Evolutionary conservation across 2,329 filamentous ascomycete genomes (phyloP), one percentile per base, ranked within the genome.

Genomic region (Aureobasidium sp.): DNA sequence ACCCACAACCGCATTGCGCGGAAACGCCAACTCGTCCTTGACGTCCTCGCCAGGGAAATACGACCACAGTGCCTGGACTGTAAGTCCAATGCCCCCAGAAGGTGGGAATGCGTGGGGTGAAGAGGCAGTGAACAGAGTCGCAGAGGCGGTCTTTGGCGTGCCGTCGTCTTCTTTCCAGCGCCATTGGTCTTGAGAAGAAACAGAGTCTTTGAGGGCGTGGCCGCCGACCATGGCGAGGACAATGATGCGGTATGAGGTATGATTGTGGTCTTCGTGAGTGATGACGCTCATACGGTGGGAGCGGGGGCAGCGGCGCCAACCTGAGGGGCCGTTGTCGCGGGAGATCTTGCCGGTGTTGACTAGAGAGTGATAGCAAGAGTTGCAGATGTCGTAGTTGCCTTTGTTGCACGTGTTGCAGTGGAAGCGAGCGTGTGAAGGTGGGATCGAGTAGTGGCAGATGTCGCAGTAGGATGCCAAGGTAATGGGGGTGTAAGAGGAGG

Each of bases 371-470:
- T 97, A 97, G 78, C 92, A 97, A 4, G 81, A 78, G 20, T 80
- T 80, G 75, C 92, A 97, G 52, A 96, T 84, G 68, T 97, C 90
- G 73, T 94, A 96, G 72, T 95, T 89, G n/a, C 91, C 91, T 34
- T 82, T 78, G 57, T 84, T 85, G 73, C 91, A 96, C 57, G 81
- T 77, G 53, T 85, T 87, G 74, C 93, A 97, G 75, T 97, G 93
- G 67, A 88, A 91, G 15, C 91, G 83, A 6, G 83, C 83, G 57
- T 85, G 81, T 0, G 81, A 83, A 0, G 90, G 86, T 2, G 85
- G 80, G 63, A 97, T 95, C 0, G 84, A 78, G 53, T 86, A 82
- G 48, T 81, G 83, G 74, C 92, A 97, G 58, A 91, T 78, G 69
- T 94, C 90, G 75, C 92, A 97, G 39, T 84, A 81, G 0, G 87